Evolutionary conservation across 345 rosid genomes (phyloP).

Genomic region (Alliaria petiolata): DNA sequence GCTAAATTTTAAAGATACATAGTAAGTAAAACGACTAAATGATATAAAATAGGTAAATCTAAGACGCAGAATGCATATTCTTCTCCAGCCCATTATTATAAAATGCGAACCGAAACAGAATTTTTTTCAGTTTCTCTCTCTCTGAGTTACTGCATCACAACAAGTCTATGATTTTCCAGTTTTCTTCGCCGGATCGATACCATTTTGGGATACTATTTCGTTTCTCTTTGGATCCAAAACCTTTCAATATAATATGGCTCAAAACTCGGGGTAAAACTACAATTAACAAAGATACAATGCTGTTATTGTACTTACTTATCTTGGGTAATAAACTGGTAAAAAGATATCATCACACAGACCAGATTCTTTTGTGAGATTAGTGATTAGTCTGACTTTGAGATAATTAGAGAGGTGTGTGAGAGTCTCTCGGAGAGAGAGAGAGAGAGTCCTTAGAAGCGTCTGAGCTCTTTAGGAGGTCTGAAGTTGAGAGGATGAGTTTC

Average conservation of each 20-base stretch:
- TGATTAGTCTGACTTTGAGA: conserved; percentile 2
- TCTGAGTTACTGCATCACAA: too few relatives aligned
- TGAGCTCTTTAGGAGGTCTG: conserved; percentile 80
- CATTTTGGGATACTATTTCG: too few relatives aligned
- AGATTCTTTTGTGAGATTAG: background rate
- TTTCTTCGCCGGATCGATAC: too few relatives aligned
- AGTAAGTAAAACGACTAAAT: too few relatives aligned
- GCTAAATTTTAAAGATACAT: too few relatives aligned
- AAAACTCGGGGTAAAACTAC: background rate
- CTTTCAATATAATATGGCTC: background rate
- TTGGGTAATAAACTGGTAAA: background rate
- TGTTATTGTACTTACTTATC: background rate
- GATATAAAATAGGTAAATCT: too few relatives aligned
- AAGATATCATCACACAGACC: background rate
- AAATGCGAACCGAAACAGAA: too few relatives aligned
- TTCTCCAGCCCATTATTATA: too few relatives aligned
- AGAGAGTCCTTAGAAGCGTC: conserved; percentile 47
- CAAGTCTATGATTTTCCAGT: too few relatives aligned
- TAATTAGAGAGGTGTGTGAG: background rate
- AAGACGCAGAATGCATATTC: too few relatives aligned
- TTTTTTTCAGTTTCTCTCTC: too few relatives aligned
- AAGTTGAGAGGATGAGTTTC: conserved; percentile 89
- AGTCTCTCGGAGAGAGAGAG: background rate
- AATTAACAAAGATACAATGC: background rate
- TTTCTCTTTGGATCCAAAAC: too few relatives aligned